These are phyloP conservation scores for Annulohypoxylon truncatum DNA, from an alignment of 2,329 filamentous ascomycete species.

Conservation along the genomic window DNA sequence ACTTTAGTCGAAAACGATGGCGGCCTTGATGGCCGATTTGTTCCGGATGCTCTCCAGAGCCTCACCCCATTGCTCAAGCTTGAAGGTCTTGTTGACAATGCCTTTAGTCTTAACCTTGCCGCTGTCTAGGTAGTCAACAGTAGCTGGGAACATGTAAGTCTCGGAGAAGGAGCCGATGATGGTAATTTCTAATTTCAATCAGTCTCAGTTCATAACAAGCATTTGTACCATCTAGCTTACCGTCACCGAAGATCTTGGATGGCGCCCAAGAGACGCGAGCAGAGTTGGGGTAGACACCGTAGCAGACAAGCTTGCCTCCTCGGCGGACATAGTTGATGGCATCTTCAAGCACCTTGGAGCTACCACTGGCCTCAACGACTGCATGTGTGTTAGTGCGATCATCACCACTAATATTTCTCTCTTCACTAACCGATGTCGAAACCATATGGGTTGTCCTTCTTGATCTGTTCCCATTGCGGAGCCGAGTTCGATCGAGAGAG, in stretches of 20 bases:
- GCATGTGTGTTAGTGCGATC: slow-evolving; percentile 37
- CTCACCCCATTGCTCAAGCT: slow-evolving; percentile 77
- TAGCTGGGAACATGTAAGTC: slow-evolving; percentile 75
- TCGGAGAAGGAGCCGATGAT: slow-evolving; percentile 80
- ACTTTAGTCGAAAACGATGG: slow-evolving; percentile 73
- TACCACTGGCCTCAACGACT: slow-evolving; percentile 77
- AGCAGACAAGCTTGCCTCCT: slow-evolving; percentile 77
- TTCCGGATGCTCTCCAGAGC: slow-evolving; percentile 77
- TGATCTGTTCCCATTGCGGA: slow-evolving; percentile 71
- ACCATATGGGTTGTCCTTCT: slow-evolving; percentile 74
- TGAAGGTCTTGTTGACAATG: slow-evolving; percentile 79
- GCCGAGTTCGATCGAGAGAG: slow-evolving; percentile 65
- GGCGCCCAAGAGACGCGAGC: slow-evolving; percentile 75
- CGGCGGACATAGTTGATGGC: slow-evolving; percentile 77
- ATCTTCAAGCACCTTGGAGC: slow-evolving; percentile 74
- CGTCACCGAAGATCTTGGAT: slow-evolving; percentile 73
- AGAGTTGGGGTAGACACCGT: slow-evolving; percentile 74
- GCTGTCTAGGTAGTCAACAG: slow-evolving; percentile 65
- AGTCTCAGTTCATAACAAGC: neutral
- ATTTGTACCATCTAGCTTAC: slow-evolving; percentile 31
- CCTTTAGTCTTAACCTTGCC: slow-evolving; percentile 72
- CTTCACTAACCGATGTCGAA: slow-evolving; percentile 70
- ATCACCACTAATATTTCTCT: neutral
- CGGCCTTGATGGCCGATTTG: slow-evolving; percentile 79
- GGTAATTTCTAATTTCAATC: slow-evolving; percentile 71